These are phyloP conservation scores for Samsoniella hepiali DNA, from an alignment of 2,329 filamentous ascomycete genomes.

Conservation along the genomic window DNA sequence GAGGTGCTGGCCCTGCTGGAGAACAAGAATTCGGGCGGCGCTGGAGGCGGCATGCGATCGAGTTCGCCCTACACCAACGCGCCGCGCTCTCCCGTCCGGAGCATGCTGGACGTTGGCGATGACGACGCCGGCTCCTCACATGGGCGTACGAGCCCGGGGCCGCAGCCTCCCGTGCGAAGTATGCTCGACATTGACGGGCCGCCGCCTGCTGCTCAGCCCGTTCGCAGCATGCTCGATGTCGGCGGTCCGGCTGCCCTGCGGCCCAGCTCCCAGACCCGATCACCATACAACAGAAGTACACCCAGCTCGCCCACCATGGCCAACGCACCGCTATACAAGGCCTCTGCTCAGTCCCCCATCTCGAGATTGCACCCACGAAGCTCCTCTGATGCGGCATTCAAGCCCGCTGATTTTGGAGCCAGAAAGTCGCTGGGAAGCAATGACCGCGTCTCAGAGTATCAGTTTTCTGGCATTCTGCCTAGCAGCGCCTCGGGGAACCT, in stretches of 20 bases:
- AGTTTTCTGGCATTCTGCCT: constrained; percentile 58
- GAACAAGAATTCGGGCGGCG: constrained; percentile 38
- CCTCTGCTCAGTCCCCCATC: constrained; percentile 18
- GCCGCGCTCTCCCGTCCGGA: constrained; percentile 65
- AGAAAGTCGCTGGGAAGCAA: constrained; percentile 25
- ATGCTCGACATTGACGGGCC: constrained; percentile 59
- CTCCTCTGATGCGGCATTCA: constrained; percentile 52
- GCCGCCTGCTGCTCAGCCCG: constrained; percentile 34
- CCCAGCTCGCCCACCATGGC: constrained; percentile 32
- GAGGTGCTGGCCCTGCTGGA: constrained; percentile 70
- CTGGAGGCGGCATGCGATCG: constrained; percentile 41
- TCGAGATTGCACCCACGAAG: constrained; percentile 44
- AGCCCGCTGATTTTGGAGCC: constrained; percentile 44
- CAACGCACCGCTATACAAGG: constrained; percentile 23
- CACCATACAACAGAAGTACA: constrained; percentile 29
- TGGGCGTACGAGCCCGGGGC: constrained; percentile 32
- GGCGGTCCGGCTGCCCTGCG: constrained; percentile 33
- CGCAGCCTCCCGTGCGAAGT: constrained; percentile 58
- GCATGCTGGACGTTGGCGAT: constrained; percentile 61
- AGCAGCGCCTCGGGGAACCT: constrained; percentile 44
- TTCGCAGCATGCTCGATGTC: constrained; percentile 54
- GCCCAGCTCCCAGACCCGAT: constrained; percentile 23
- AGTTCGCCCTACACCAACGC: constrained; percentile 53
- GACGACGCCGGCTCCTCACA: constrained; percentile 29
- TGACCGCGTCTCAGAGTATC: constrained; percentile 54